Base-by-base conservation (phyloP, 306 rosid genomes). In the Rosa multiflora region DNA sequence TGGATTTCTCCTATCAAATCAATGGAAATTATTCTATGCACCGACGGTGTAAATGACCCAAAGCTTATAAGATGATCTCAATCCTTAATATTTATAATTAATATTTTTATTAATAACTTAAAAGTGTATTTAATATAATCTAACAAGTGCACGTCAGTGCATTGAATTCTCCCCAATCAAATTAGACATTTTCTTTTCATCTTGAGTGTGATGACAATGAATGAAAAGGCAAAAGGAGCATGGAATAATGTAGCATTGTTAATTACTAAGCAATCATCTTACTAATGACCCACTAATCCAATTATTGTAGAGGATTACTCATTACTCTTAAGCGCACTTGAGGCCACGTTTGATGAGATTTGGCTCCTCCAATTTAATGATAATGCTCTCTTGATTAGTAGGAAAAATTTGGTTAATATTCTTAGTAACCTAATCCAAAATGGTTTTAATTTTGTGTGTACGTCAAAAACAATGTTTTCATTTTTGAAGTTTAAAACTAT, bases 261-360 rank as follows among this genome's bases (percentile, higher is more conserved):
- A 62, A 62, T 18, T 66, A 64, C 11, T 15, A 37, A 53, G 76
- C 18, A 73, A 35, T 51, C 63, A 52, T 20, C 46, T 52, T 39
- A 5, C 15, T n/a, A 29, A 11, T 69, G 73, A 40, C 35, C 73
- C 52, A 43, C 66, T 55, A 53, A 73, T 73, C 51, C n/a, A 55
- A 11, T 55, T 39, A 55, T 73, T 73, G 46, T 73, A 11, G 11
- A 56, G 67, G 51, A 55, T 2, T 51, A 52, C 32, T 73, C 49
- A 53, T 55, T 6, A 73, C 51, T 8, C 37, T 29, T 53, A 51
- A 49, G 23, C 39, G 15, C 26, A 17, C 32, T 15, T 10, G 4
- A 32, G 75, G 62, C 17, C 49, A 29, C 5, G 52, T 15, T 72
- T 72, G 76, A 26, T 53, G 58, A 2, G 58, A 52, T 15, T 17